Evolutionary conservation across 139 green algal genomes (phyloP).

Genomic region (Trebouxia sp.): DNA sequence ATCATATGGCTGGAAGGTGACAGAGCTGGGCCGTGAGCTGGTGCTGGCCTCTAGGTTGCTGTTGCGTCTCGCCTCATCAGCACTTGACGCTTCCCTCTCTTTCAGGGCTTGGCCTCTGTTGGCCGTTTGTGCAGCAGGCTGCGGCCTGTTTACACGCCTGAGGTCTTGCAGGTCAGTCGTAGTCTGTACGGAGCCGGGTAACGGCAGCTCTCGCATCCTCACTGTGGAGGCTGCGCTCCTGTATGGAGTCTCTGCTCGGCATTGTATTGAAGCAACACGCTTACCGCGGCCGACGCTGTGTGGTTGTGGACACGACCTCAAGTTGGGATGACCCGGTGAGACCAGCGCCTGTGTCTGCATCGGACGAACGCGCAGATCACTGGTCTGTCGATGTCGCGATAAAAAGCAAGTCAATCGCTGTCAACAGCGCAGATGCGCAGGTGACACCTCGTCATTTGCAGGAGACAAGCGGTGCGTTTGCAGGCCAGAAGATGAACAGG

Average conservation of each 20-base stretch:
- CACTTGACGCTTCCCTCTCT: neutral
- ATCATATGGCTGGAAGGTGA: neutral
- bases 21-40: neutral
- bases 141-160: neutral
- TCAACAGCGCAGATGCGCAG: too few species aligned
- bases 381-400: too few species aligned
- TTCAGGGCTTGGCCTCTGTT: neutral
- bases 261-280: too few species aligned
- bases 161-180: neutral
- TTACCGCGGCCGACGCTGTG: too few species aligned
- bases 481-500: slow-evolving; percentile 18
- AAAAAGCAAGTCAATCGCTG: too few species aligned
- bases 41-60: slow-evolving; percentile 5
- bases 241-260: too few species aligned
- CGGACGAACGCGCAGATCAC: too few species aligned
- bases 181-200: neutral
- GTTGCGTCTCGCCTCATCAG: neutral
- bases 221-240: too few species aligned
- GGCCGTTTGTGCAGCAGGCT: neutral
- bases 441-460: too few species aligned
- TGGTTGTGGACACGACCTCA: too few species aligned
- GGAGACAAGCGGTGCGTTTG: neutral
- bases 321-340: too few species aligned
- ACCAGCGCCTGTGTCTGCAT: too few species aligned
- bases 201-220: slow-evolving; percentile 7